Evolutionary conservation across 768 basidiomycete species (phyloP).

Genomic region (Amyloporia xantha): DNA sequence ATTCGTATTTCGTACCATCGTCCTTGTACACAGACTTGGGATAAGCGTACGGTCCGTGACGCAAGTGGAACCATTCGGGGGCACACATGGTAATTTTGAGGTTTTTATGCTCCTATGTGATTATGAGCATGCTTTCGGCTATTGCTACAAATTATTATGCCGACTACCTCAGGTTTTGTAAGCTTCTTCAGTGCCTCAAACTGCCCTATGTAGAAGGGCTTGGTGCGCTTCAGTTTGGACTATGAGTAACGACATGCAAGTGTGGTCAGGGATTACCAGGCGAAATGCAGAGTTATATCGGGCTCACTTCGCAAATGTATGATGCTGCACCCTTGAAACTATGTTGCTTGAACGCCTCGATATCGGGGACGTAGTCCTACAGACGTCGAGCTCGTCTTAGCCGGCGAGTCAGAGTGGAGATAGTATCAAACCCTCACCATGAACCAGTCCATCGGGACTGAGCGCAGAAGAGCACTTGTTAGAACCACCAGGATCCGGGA

Average conservation of each 20-base stretch:
- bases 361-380: constrained; percentile 30
- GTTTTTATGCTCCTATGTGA: constrained; percentile 47
- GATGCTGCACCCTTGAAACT: constrained; percentile 27
- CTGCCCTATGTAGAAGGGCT: constrained; percentile 56
- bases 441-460: constrained; percentile 4
- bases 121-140: too few species aligned
- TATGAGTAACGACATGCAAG: too few species aligned
- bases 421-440: too few species aligned
- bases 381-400: neutral
- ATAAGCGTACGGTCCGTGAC: constrained; percentile 58
- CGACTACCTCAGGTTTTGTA: constrained; percentile 49
- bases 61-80: constrained; percentile 67
- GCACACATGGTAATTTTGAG: constrained; percentile 70
- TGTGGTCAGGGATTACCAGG: neutral
- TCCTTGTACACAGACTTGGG: constrained; percentile 51
- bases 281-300: too few species aligned
- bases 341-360: constrained; percentile 26
- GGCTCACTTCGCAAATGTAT: constrained; percentile 23
- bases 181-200: constrained; percentile 55
- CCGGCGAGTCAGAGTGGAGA: too few species aligned
- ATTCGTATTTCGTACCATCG: constrained; percentile 37
- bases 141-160: too few species aligned
- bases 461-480: neutral
- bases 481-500: neutral
- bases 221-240: constrained; percentile 57